Evolutionary conservation across 1,284 basidiomycete species (phyloP).

Genomic region (Heterobasidion occidentale): DNA sequence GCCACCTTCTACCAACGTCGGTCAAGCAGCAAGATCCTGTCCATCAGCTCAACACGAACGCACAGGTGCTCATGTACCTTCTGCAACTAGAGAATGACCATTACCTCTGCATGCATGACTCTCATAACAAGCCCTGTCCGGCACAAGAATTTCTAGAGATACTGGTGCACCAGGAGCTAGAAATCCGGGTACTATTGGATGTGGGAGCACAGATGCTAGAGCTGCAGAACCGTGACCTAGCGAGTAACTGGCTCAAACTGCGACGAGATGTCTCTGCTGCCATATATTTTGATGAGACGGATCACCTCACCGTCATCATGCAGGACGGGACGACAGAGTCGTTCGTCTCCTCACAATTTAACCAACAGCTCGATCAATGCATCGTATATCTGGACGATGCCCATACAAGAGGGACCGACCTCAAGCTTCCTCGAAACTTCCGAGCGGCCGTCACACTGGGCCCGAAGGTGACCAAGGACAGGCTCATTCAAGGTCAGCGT

Average conservation of each 20-base stretch:
- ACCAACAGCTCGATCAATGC: conserved; percentile 34
- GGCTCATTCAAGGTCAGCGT: conserved; percentile 39
- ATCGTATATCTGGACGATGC: conserved; percentile 50
- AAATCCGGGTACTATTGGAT: conserved; percentile 39
- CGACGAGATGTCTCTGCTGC: conserved; percentile 27
- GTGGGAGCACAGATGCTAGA: conserved; percentile 54
- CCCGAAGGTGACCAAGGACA: conserved; percentile 46
- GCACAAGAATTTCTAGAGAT: conserved; percentile 25
- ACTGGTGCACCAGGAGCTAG: conserved; percentile 24
- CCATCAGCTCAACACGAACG: conserved; percentile 40
- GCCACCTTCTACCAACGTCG: conserved; percentile 37
- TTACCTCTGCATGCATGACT: conserved; percentile 23
- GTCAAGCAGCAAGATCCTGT: conserved; percentile 35
- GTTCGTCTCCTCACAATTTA: conserved; percentile 35
- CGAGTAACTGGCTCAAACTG: conserved; percentile 29
- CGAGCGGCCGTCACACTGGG: conserved; percentile 48
- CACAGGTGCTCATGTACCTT: conserved; percentile 36
- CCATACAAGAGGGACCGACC: conserved; percentile 50
- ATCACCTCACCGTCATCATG: conserved; percentile 34
- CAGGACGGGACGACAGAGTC: conserved; percentile 30
- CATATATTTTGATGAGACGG: conserved; percentile 40
- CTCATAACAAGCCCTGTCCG: conserved; percentile 10
- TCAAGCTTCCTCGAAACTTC: conserved; percentile 36
- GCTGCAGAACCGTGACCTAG: conserved; percentile 33
- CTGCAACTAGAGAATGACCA: conserved; percentile 34